phyloP scores from a whole-genome alignment of 441 rosid species.

The Erodium chrysanthum region DNA sequence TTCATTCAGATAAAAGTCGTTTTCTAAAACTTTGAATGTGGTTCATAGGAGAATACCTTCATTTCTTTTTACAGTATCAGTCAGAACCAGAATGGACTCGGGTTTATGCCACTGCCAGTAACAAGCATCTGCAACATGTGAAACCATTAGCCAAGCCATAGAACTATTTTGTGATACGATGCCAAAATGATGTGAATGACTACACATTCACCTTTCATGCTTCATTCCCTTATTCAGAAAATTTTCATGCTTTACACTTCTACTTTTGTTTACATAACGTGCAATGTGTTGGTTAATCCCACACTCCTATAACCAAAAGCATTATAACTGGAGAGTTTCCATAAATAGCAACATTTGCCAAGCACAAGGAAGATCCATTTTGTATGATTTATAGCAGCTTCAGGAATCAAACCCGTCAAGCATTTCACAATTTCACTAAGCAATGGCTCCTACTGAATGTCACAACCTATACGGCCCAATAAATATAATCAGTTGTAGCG shows the following conservation, averaged over 20 bases:
- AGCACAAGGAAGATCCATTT: neutral
- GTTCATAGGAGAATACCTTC: too few relatives aligned
- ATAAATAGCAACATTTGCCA: neutral
- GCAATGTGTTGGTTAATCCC: too few relatives aligned
- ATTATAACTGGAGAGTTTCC: neutral
- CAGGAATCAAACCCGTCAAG: neutral
- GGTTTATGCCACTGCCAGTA: neutral
- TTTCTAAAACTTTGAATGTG: too few relatives aligned
- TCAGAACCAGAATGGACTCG: too few relatives aligned
- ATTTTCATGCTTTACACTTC: neutral
- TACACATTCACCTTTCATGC: neutral
- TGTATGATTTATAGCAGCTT: neutral
- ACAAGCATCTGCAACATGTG: neutral
- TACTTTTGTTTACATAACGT: neutral
- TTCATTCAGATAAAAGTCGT: too few relatives aligned
- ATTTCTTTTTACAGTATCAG: too few relatives aligned
- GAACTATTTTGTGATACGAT: neutral
- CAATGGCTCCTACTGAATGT: neutral
- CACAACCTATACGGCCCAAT: too few relatives aligned
- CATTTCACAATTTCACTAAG: neutral
- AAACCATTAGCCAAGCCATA: conserved; percentile 1
- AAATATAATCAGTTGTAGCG: too few relatives aligned
- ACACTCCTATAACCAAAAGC: too few relatives aligned
- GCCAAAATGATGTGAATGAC: neutral
- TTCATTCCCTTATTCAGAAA: neutral